Conservation (phyloP, 305 asterid genomes). For the Fraxinus greggii region DNA sequence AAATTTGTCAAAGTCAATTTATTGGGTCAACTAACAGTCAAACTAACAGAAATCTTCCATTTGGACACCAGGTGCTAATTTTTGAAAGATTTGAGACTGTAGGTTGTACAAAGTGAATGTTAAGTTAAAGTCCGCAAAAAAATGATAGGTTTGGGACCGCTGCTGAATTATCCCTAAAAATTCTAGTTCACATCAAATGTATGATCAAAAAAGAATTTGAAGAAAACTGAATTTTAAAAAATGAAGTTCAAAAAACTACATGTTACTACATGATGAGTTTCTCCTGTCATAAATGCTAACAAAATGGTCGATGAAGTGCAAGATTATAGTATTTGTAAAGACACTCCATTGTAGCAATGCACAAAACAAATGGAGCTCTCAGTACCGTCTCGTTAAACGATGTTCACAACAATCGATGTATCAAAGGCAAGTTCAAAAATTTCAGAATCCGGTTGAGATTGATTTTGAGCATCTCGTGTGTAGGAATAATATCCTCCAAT, state of each 20-base stretch:
- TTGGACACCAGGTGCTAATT: no score
- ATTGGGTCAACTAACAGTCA: no score
- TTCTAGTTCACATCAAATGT: neutral
- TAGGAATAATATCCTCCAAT: neutral
- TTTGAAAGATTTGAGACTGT: no score
- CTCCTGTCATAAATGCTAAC: neutral
- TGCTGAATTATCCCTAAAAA: no score
- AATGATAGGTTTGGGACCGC: no score
- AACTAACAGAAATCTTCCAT: no score
- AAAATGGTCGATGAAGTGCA: neutral
- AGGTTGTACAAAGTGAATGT: no score
- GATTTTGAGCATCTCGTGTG: neutral
- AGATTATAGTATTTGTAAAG: neutral
- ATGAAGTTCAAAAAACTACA: neutral
- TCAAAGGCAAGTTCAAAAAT: neutral
- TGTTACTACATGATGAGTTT: neutral
- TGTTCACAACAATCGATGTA: neutral
- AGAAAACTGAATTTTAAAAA: neutral
- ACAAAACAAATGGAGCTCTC: neutral
- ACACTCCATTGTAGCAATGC: neutral
- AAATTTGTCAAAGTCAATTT: no score
- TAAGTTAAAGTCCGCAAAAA: no score
- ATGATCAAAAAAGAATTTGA: neutral
- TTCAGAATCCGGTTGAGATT: neutral
- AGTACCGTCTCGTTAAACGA: neutral